phyloP scores from a whole-genome alignment of 1,139 yeast species.

The Yamadazyma sp. region DNA sequence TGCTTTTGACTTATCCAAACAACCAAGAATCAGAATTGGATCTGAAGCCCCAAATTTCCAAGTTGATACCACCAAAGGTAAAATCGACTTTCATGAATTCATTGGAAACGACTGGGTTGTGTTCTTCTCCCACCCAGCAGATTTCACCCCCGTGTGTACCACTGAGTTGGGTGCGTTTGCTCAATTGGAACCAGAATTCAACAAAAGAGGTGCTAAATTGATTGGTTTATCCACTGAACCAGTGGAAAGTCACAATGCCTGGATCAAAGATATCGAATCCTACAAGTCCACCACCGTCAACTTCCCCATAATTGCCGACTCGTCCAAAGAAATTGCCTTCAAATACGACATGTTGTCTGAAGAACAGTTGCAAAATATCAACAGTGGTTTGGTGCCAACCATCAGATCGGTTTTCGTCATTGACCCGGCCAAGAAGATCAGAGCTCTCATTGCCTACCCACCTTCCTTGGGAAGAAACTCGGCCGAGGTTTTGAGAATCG shows the following conservation, averaged over 20 bases:
- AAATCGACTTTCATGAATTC: constrained; percentile 73
- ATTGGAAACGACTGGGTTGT: constrained; percentile 82
- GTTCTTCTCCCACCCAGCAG: constrained; percentile 90
- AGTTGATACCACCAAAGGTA: constrained; percentile 73
- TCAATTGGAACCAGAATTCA: constrained; percentile 76
- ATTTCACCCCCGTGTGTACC: constrained; percentile 93
- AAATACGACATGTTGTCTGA: constrained; percentile 66
- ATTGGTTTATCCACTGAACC: constrained; percentile 80
- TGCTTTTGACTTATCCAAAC: constrained; percentile 57
- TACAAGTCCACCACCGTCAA: constrained; percentile 63
- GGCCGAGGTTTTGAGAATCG: constrained; percentile 79
- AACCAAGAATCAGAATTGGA: constrained; percentile 70
- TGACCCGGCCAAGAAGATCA: constrained; percentile 73
- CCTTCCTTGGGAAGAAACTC: constrained; percentile 88
- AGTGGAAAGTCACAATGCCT: constrained; percentile 52
- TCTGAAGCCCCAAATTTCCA: constrained; percentile 79
- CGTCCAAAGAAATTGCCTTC: constrained; percentile 64
- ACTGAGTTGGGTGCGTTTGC: constrained; percentile 94
- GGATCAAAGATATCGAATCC: constrained; percentile 85
- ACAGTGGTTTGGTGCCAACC: constrained; percentile 62
- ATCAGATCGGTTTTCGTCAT: constrained; percentile 82
- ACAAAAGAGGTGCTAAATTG: constrained; percentile 75
- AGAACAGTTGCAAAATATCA: constrained; percentile 60
- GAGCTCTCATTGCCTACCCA: constrained; percentile 76
- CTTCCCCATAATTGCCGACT: constrained; percentile 84